phyloP scores from a whole-genome alignment of 257 asterid genomes.

The Coffea canephora region DNA sequence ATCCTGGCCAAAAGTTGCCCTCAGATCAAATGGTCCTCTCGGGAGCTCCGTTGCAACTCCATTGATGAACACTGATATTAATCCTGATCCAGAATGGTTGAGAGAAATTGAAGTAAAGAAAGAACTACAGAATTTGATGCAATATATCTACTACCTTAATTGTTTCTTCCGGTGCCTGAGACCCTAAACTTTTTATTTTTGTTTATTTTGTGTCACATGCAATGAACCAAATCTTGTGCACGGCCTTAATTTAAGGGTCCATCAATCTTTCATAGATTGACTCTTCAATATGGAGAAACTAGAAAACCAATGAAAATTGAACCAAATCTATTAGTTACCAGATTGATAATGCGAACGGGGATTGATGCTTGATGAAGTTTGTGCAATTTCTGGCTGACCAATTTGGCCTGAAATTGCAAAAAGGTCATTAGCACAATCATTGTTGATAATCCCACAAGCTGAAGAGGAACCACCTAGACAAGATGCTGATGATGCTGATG shows the following conservation, averaged over 20 bases:
- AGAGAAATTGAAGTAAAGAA: background rate
- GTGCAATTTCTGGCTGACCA: slow-evolving; percentile 33
- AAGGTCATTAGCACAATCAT: slow-evolving; percentile 15
- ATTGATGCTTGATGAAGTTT: slow-evolving; percentile 21
- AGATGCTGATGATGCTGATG: slow-evolving; percentile 6
- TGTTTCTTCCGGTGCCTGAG: background rate
- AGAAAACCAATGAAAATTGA: background rate
- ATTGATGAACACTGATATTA: slow-evolving; percentile 64
- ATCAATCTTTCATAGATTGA: background rate
- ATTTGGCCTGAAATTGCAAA: slow-evolving; percentile 27
- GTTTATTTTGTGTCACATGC: too few species aligned
- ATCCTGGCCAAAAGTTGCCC: slow-evolving; percentile 51
- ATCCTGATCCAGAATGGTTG: slow-evolving; percentile 26
- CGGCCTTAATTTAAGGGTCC: background rate
- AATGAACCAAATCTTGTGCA: too few species aligned
- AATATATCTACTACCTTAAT: background rate
- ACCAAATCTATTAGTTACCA: slow-evolving; percentile 22
- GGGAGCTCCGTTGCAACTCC: slow-evolving; percentile 66
- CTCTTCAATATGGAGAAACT: background rate
- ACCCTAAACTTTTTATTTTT: too few species aligned
- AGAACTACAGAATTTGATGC: background rate
- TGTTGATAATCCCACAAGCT: slow-evolving; percentile 19
- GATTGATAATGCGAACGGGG: slow-evolving; percentile 33
- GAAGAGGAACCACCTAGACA: slow-evolving; percentile 34
- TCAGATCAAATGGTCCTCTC: slow-evolving; percentile 50